phyloP scores from a whole-genome alignment of 306 rosid genomes.

The Glycyrrhiza uralensis region DNA sequence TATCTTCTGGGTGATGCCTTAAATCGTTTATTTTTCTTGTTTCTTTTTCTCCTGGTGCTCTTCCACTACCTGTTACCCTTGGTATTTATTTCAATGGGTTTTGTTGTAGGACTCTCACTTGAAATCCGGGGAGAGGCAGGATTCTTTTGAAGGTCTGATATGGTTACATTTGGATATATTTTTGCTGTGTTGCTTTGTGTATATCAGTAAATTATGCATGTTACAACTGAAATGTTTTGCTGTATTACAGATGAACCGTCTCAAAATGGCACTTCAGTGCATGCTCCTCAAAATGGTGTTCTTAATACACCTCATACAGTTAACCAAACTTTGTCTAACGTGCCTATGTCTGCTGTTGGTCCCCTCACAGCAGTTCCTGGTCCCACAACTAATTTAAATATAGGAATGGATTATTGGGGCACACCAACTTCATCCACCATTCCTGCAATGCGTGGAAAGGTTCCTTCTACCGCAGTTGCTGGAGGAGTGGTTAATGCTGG shows the following conservation, averaged over 20 bases:
- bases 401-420: constrained; percentile 99
- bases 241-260: constrained; percentile 63
- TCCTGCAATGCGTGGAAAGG: constrained; percentile 75
- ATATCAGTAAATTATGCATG: constrained; percentile 6
- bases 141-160: constrained; percentile 80
- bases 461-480: constrained; percentile 75
- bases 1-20: not conserved
- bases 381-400: constrained; percentile 90
- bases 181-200: constrained; percentile 11
- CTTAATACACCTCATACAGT: constrained; percentile 58
- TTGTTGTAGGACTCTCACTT: constrained; percentile 68
- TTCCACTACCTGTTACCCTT: not conserved
- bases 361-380: constrained; percentile 73
- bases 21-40: no score
- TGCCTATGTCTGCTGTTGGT: constrained; percentile 69
- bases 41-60: not conserved
- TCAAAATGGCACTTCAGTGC: constrained; percentile 75
- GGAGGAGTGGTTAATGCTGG: constrained; percentile 77
- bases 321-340: constrained; percentile 63
- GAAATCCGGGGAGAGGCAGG: constrained; percentile 80
- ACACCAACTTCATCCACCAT: constrained; percentile 66
- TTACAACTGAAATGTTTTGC: constrained; percentile 7
- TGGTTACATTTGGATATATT: constrained; percentile 11
- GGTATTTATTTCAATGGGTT: constrained; percentile 8
- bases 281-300: constrained; percentile 78